Conservation (phyloP, 2,329 filamentous ascomycete genomes). For the Fusarium temperatum region DNA sequence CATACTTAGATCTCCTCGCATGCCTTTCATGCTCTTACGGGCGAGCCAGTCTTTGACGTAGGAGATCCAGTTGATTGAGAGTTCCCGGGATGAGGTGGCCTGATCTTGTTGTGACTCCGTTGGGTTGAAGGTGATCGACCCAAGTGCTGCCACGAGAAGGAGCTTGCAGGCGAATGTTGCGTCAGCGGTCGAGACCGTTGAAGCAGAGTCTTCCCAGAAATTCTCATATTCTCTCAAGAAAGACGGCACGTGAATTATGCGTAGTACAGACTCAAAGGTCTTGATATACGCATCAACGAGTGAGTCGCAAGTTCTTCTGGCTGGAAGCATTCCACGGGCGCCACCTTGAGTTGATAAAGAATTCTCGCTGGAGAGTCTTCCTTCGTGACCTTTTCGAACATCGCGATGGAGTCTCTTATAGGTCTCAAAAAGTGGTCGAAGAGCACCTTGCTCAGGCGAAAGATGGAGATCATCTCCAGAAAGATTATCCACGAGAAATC, state of each 20-base stretch:
- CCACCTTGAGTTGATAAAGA: rapidly evolving
- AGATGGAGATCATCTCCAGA: rapidly evolving
- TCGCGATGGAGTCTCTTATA: not conserved
- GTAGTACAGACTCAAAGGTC: not conserved
- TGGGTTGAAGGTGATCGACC: not conserved
- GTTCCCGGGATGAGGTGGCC: not conserved
- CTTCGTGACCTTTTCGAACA: not conserved
- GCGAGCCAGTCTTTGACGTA: not conserved
- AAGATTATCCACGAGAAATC: not conserved
- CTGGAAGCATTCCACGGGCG: not conserved
- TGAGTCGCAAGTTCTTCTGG: not conserved
- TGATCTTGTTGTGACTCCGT: not conserved
- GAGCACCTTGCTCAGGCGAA: not conserved
- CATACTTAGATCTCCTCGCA: not conserved
- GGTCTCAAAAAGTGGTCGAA: not conserved
- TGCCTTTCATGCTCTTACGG: not conserved
- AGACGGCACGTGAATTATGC: not conserved
- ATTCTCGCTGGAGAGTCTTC: rapidly evolving
- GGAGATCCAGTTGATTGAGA: not conserved
- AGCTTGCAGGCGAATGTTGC: not conserved
- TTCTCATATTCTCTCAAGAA: not conserved
- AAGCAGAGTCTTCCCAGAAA: not conserved
- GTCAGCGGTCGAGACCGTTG: not conserved
- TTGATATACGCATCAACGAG: not conserved
- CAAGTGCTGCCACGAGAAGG: not conserved